phyloP scores from a whole-genome alignment of 2,329 filamentous ascomycete species.

The Xylaria digitata region DNA sequence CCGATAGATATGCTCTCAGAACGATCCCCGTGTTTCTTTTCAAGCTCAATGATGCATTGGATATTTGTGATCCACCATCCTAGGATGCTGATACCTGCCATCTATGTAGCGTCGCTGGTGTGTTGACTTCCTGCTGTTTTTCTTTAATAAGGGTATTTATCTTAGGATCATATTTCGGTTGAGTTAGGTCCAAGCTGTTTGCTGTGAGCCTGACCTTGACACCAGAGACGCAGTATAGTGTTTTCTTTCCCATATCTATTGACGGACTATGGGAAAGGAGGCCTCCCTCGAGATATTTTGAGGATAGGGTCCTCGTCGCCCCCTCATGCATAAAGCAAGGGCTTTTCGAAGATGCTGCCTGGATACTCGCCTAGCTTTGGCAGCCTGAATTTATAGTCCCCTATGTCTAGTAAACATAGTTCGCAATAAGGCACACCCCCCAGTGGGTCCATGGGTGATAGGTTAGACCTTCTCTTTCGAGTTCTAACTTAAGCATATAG shows the following conservation, averaged over 20 bases:
- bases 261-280: neutral
- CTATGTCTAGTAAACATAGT: neutral
- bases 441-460: slow-evolving; percentile 2
- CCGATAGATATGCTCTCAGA: neutral
- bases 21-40: slow-evolving; percentile 1
- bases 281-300: neutral
- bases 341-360: neutral
- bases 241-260: neutral
- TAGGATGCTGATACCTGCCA: neutral
- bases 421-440: slow-evolving; percentile 24
- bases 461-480: neutral
- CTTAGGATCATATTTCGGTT: neutral
- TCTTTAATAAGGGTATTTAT: neutral
- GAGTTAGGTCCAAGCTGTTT: neutral
- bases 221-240: slow-evolving; percentile 6
- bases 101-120: slow-evolving; percentile 2
- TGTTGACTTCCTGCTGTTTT: slow-evolving; percentile 5
- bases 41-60: neutral
- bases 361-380: slow-evolving; percentile 12
- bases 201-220: neutral
- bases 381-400: slow-evolving; percentile 17
- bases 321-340: slow-evolving; percentile 20
- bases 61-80: neutral
- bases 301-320: neutral
- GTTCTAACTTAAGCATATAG: neutral